phyloP scores from a whole-genome alignment of 1,284 basidiomycete genomes.

The Anthracocystis panici-leucophaei region DNA sequence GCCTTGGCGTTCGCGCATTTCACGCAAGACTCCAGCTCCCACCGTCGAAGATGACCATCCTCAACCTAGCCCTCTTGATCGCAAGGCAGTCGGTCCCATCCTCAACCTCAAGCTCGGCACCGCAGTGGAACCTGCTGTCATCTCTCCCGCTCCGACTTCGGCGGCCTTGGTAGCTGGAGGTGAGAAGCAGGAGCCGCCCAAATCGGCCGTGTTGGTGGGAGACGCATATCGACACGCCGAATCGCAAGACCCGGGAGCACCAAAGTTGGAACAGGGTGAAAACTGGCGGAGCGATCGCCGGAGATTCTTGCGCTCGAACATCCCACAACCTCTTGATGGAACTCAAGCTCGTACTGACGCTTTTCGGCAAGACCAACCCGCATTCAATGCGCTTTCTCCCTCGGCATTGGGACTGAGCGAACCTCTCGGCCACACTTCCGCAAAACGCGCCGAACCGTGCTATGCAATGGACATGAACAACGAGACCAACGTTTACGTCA shows the following conservation, averaged over 20 bases:
- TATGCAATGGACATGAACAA: constrained; percentile 16
- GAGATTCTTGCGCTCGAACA: constrained; percentile 12
- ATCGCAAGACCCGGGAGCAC: background rate
- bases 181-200: constrained; percentile 11
- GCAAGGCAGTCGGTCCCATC: constrained; percentile 11
- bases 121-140: constrained; percentile 3
- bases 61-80: constrained; percentile 31
- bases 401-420: constrained; percentile 3
- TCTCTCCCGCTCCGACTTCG: constrained; percentile 30
- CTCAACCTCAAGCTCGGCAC: constrained; percentile 21
- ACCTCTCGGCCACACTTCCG: background rate
- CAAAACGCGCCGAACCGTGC: constrained; percentile 9
- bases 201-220: background rate
- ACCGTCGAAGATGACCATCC: constrained; percentile 6
- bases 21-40: constrained; percentile 15
- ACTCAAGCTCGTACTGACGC: constrained; percentile 1
- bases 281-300: constrained; percentile 20
- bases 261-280: constrained; percentile 20
- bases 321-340: background rate
- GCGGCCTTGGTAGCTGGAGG: constrained; percentile 22
- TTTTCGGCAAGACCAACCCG: background rate
- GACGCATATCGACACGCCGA: constrained; percentile 31
- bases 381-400: background rate
- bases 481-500: constrained; percentile 61
- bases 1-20: constrained; percentile 40